Conservation (phyloP, 345 rosid genomes). For the Gossypium thurberi region DNA sequence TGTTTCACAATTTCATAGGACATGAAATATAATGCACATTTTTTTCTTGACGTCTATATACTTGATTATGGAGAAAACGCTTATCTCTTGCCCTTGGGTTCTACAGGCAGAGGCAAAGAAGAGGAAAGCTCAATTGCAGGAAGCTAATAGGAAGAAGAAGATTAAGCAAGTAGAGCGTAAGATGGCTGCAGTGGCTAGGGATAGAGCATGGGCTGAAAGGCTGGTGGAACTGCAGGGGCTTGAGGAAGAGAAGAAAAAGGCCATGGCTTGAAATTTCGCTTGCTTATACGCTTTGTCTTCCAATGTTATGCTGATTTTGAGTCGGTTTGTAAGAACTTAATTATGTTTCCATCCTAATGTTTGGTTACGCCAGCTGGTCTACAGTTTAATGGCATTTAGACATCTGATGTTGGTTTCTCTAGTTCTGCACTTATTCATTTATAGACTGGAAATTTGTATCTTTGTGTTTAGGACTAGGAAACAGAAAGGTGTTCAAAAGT, state of each 20-base stretch:
- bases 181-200: conserved; percentile 92
- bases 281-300: not conserved
- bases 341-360: not conserved
- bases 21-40: not conserved
- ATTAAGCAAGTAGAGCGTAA: conserved; percentile 50
- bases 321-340: not conserved
- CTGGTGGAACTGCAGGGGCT: conserved; percentile 61
- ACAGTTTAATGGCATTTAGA: not conserved
- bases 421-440: not conserved
- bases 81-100: not conserved
- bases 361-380: not conserved
- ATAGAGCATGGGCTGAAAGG: conserved; percentile 79
- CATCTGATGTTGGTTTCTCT: not conserved
- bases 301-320: not conserved
- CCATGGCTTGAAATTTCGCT: conserved; percentile 32
- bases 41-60: not conserved
- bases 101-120: conserved; percentile 87
- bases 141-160: conserved; percentile 71
- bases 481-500: not conserved
- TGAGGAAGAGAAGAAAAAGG: conserved; percentile 72
- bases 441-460: not conserved
- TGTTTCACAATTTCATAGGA: not conserved
- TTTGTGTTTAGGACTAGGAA: conserved; percentile 1
- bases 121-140: conserved; percentile 74
- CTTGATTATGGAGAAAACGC: not conserved